These are phyloP conservation scores for Sporothrix brasiliensis DNA, from an alignment of 2,329 filamentous ascomycete genomes.

Conservation along the genomic window DNA sequence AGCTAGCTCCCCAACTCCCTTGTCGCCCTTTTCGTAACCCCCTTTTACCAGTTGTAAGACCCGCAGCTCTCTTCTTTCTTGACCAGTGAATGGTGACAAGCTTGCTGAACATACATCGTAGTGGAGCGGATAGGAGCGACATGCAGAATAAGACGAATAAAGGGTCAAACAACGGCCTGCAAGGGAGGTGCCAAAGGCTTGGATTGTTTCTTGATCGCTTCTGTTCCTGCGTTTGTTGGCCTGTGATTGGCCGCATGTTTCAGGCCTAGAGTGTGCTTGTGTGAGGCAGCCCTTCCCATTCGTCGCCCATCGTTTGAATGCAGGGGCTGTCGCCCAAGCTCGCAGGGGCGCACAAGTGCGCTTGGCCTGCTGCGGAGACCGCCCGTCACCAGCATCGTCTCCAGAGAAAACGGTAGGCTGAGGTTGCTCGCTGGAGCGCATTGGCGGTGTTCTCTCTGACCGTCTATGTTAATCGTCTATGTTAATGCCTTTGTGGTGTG, in stretches of 20 bases:
- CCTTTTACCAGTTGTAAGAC: neutral
- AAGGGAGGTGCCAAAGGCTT: constrained; percentile 12
- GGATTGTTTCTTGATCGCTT: constrained; percentile 32
- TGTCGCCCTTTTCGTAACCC: neutral
- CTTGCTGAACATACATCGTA: neutral
- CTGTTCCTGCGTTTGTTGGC: neutral
- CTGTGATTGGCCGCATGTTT: constrained; percentile 34
- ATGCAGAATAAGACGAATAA: constrained; percentile 1
- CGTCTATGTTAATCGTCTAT: neutral
- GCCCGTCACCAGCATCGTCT: constrained; percentile 13
- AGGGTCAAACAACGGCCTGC: neutral
- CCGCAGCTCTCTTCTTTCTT: constrained; percentile 16
- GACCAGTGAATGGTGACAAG: constrained; percentile 24
- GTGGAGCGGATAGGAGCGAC: neutral
- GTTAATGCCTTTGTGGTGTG: neutral
- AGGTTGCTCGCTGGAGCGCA: neutral
- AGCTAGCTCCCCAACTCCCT: neutral
- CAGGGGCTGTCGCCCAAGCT: constrained; percentile 3
- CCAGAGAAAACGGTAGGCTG: constrained; percentile 19
- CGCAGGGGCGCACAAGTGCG: neutral
- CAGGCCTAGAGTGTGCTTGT: constrained; percentile 7
- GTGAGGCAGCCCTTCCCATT: neutral
- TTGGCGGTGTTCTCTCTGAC: neutral
- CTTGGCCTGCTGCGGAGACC: constrained; percentile 11
- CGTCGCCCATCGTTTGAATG: neutral